A percentile compares a stretch with the other conserved stretches of the same genome.
Evolutionary conservation across 257 asterid genomes (phyloP).

Genomic region (Jacaranda copaia): DNA sequence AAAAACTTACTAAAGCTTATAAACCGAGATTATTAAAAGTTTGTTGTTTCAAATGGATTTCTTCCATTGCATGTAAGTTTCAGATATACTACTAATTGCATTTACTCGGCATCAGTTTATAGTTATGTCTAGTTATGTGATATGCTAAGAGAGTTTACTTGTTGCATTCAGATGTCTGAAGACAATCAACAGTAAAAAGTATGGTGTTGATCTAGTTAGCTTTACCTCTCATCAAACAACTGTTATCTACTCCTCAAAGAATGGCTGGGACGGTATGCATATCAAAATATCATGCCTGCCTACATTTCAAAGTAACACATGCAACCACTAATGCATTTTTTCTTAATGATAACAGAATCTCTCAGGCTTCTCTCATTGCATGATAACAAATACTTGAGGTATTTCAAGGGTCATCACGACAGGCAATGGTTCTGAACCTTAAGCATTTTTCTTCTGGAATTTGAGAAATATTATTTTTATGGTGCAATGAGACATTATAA

Average conservation of each 20-base stretch:
- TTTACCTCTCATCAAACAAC: slow-evolving; percentile 97
- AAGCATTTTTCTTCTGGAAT: slow-evolving; percentile 19
- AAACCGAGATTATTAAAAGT: not conserved
- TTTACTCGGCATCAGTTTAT: slow-evolving; percentile 12
- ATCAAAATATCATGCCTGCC: slow-evolving; percentile 3
- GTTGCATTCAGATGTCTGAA: slow-evolving; percentile 75
- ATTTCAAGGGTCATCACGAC: slow-evolving; percentile 99
- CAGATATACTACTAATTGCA: not conserved
- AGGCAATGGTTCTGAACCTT: slow-evolving; percentile 57
- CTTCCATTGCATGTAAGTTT: slow-evolving; percentile 8
- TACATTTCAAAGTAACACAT: slow-evolving; percentile 31
- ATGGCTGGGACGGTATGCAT: slow-evolving; percentile 98
- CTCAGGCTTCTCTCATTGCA: slow-evolving; percentile 93
- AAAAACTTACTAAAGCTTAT: not conserved
- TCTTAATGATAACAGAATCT: slow-evolving; percentile 73
- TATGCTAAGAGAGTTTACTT: slow-evolving; percentile 37
- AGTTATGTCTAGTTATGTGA: slow-evolving; percentile 19
- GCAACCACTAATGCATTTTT: slow-evolving; percentile 29
- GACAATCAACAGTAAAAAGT: slow-evolving; percentile 95
- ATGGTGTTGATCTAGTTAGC: slow-evolving; percentile 96
- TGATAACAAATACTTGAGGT: slow-evolving; percentile 96
- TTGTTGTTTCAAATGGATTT: slow-evolving; percentile 21
- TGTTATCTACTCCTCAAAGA: slow-evolving; percentile 95
- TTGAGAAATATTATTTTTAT: slow-evolving; percentile 1
- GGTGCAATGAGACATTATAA: slow-evolving; percentile 21